These are phyloP conservation scores for Casuarina equisetifolia DNA, from an alignment of 306 rosid species.

Conservation along the genomic window DNA sequence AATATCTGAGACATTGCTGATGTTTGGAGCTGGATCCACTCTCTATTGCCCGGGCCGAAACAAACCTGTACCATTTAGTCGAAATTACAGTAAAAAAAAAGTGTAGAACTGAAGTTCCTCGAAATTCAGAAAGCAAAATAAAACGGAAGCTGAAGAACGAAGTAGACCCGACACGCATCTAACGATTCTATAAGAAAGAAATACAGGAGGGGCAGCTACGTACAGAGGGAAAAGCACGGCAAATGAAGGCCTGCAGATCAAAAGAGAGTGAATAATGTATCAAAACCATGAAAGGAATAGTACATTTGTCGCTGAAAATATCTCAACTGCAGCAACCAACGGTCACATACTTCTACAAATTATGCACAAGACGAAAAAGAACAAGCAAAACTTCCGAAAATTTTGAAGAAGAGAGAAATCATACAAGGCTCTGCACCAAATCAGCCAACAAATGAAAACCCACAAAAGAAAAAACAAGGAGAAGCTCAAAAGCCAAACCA, in stretches of 20 bases:
- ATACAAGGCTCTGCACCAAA: neutral
- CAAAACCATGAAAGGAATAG: neutral
- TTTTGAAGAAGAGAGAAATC: neutral
- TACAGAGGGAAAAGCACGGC: slow-evolving; percentile 51
- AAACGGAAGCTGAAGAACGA: neutral
- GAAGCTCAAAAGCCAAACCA: slow-evolving; percentile 33
- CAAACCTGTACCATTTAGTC: slow-evolving; percentile 38
- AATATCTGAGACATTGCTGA: slow-evolving; percentile 61
- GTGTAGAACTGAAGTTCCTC: neutral
- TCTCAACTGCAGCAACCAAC: neutral
- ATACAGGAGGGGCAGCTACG: slow-evolving; percentile 24
- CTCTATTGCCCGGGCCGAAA: slow-evolving; percentile 51
- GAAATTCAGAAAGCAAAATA: neutral
- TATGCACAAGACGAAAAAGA: neutral
- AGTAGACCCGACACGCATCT: neutral
- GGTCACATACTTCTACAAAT: neutral
- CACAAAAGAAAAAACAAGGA: neutral
- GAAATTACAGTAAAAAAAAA: neutral
- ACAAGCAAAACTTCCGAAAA: neutral
- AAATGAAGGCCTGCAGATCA: slow-evolving; percentile 59
- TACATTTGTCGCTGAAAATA: neutral
- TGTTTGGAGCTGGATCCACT: slow-evolving; percentile 52
- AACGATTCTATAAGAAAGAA: neutral
- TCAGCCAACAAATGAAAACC: neutral
- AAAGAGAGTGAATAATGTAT: neutral